These are phyloP conservation scores for Lineolata rhizophorae DNA, from an alignment of 495 filamentous ascomycete genomes.

Conservation along the genomic window DNA sequence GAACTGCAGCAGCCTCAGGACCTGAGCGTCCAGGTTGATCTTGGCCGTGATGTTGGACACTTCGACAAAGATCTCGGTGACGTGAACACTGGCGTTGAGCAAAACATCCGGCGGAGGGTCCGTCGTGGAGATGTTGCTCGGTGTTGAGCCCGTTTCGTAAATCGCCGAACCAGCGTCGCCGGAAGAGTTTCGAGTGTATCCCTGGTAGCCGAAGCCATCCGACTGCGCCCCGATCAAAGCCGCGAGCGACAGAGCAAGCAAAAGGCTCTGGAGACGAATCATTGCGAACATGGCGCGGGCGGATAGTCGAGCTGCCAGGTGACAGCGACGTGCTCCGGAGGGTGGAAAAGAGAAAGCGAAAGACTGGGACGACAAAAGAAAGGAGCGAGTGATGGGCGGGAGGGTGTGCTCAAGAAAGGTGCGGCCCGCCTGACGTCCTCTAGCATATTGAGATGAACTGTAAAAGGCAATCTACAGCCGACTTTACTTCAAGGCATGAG, in stretches of 20 bases:
- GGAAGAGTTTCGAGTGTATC: slow-evolving; percentile 26
- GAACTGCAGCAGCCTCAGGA: slow-evolving; percentile 30
- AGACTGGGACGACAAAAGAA: too few relatives aligned
- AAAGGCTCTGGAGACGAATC: slow-evolving; percentile 1
- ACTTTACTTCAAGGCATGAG: too few relatives aligned
- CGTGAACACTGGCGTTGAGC: slow-evolving; percentile 29
- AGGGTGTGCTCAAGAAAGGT: too few relatives aligned
- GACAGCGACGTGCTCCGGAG: too few relatives aligned
- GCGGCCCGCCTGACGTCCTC: too few relatives aligned
- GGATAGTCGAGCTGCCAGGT: too few relatives aligned
- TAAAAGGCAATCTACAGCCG: too few relatives aligned
- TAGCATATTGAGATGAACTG: too few relatives aligned
- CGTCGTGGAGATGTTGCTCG: slow-evolving; percentile 17
- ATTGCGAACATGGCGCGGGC: slow-evolving; percentile 11
- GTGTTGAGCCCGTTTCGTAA: slow-evolving; percentile 29
- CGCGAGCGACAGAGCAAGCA: slow-evolving; percentile 4
- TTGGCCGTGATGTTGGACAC: slow-evolving; percentile 36
- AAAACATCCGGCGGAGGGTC: slow-evolving; percentile 28
- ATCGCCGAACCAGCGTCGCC: slow-evolving; percentile 25
- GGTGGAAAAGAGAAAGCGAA: too few relatives aligned
- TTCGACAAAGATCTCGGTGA: slow-evolving; percentile 28
- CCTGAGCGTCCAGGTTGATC: slow-evolving; percentile 34
- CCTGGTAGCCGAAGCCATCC: slow-evolving; percentile 23
- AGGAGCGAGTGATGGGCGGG: too few relatives aligned
- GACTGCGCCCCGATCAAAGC: slow-evolving; percentile 8